Conservation (phyloP, 352 stramenopile species). For the Globisporangium nodosum region DNA sequence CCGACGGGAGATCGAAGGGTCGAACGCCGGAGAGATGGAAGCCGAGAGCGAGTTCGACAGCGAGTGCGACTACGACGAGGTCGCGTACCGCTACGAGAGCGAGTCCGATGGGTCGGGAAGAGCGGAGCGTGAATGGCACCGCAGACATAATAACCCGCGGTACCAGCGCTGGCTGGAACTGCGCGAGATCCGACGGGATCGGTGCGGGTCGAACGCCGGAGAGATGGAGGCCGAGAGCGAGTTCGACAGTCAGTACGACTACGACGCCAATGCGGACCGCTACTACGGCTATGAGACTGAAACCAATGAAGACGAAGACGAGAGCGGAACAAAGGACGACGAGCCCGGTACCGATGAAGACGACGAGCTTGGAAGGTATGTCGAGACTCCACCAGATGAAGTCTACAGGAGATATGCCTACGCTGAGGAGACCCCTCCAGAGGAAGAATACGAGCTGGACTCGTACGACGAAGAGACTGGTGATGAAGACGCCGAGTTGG, state of each 20-base stretch:
- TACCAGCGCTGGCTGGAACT: not conserved
- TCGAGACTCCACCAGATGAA: too few relatives aligned
- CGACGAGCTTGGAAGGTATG: not conserved
- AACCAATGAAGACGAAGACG: too few relatives aligned
- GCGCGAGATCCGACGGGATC: not conserved
- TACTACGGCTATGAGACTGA: not conserved
- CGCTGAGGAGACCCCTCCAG: too few relatives aligned
- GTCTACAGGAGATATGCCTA: too few relatives aligned
- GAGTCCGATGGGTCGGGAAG: too few relatives aligned
- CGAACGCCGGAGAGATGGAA: not conserved
- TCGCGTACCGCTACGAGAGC: not conserved
- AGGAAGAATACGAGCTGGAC: too few relatives aligned
- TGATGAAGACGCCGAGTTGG: not conserved
- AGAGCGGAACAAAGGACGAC: too few relatives aligned
- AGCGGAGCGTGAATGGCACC: too few relatives aligned
- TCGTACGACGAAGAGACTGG: not conserved
- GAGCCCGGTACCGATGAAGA: too few relatives aligned
- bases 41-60: not conserved
- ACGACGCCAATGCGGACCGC: not conserved
- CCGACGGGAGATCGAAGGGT: not conserved
- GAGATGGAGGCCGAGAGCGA: slow-evolving; percentile 1
- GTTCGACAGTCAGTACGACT: not conserved
- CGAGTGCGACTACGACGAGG: not conserved
- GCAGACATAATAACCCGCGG: too few relatives aligned
- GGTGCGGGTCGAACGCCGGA: not conserved